Percentiles rank a stretch among this genome's conserved stretches.
phyloP scores from a whole-genome alignment of 768 basidiomycete species.

The Lactifluus subvellereus region DNA sequence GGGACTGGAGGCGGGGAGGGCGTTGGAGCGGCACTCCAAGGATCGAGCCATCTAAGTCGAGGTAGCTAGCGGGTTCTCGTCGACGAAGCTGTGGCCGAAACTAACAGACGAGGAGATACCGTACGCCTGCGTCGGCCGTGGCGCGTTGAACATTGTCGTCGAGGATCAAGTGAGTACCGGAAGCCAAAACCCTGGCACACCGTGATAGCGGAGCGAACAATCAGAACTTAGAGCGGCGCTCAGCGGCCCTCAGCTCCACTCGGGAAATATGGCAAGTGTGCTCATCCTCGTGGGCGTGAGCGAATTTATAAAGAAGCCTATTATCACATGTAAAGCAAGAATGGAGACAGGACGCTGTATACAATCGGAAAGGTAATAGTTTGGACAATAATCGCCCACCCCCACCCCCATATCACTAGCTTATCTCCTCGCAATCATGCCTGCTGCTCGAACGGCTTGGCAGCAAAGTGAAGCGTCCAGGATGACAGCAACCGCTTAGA shows the following conservation, averaged over 20 bases:
- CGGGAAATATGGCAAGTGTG: too few relatives aligned
- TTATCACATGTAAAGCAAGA: slow-evolving; percentile 3
- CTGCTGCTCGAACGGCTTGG: slow-evolving; percentile 44
- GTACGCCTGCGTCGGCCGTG: slow-evolving; percentile 68
- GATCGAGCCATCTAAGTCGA: slow-evolving; percentile 75
- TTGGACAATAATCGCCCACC: not conserved
- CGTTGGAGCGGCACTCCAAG: slow-evolving; percentile 68
- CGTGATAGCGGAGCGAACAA: not conserved
- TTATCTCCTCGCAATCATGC: slow-evolving; percentile 4
- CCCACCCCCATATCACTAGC: not conserved
- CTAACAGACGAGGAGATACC: slow-evolving; percentile 48
- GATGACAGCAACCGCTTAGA: slow-evolving; percentile 73
- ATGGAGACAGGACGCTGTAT: not conserved
- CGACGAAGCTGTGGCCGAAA: slow-evolving; percentile 68
- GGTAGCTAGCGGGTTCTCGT: slow-evolving; percentile 62
- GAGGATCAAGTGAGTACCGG: not conserved
- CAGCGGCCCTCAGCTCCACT: too few relatives aligned
- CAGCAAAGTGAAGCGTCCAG: slow-evolving; percentile 94
- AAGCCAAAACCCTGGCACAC: not conserved
- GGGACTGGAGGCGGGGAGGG: slow-evolving; percentile 56
- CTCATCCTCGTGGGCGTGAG: not conserved
- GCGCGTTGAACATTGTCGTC: slow-evolving; percentile 75
- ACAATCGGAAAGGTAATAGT: not conserved
- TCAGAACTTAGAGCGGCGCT: not conserved
- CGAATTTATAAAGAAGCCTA: not conserved